Conservation (phyloP, 2,329 filamentous ascomycete species). For the Myriosclerotinia scirpicola region DNA sequence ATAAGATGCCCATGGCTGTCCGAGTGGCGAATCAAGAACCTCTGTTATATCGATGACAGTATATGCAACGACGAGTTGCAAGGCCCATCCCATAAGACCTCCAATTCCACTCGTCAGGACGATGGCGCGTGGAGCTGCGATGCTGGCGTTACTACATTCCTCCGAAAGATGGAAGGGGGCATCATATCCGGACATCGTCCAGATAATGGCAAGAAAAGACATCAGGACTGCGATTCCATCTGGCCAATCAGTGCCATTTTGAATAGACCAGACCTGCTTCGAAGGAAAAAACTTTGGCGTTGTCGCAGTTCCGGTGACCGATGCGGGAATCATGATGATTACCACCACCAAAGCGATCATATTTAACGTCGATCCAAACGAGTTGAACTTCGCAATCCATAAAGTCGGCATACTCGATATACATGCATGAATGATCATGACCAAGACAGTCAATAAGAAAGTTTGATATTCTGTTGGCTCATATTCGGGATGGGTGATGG, state of each 20-base stretch:
- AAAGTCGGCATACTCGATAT: slow-evolving; percentile 71
- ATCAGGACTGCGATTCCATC: slow-evolving; percentile 67
- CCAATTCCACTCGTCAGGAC: slow-evolving; percentile 67
- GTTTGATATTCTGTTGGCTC: slow-evolving; percentile 64
- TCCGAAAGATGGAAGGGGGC: slow-evolving; percentile 71
- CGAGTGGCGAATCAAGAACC: slow-evolving; percentile 59
- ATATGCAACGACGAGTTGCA: slow-evolving; percentile 71
- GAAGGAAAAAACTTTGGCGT: slow-evolving; percentile 59
- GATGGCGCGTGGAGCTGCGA: slow-evolving; percentile 70
- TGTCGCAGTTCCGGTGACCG: slow-evolving; percentile 46
- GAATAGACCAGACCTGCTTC: slow-evolving; percentile 65
- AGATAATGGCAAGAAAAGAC: slow-evolving; percentile 70
- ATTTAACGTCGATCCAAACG: slow-evolving; percentile 68
- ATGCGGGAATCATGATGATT: slow-evolving; percentile 66
- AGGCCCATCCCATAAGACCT: slow-evolving; percentile 67
- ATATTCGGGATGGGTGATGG: slow-evolving; percentile 67
- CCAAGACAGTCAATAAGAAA: slow-evolving; percentile 64
- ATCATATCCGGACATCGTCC: slow-evolving; percentile 69
- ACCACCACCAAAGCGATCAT: slow-evolving; percentile 65
- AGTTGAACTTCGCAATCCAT: slow-evolving; percentile 70
- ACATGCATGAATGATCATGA: slow-evolving; percentile 66
- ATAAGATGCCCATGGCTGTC: slow-evolving; percentile 68
- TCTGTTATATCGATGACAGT: slow-evolving; percentile 61
- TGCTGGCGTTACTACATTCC: slow-evolving; percentile 71
- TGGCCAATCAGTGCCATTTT: slow-evolving; percentile 66